A percentile compares a stretch with the other conserved stretches of the same genome.
phyloP scores from a whole-genome alignment of 1,139 yeast species.

The Yamadazyma spencermartinsiae region DNA sequence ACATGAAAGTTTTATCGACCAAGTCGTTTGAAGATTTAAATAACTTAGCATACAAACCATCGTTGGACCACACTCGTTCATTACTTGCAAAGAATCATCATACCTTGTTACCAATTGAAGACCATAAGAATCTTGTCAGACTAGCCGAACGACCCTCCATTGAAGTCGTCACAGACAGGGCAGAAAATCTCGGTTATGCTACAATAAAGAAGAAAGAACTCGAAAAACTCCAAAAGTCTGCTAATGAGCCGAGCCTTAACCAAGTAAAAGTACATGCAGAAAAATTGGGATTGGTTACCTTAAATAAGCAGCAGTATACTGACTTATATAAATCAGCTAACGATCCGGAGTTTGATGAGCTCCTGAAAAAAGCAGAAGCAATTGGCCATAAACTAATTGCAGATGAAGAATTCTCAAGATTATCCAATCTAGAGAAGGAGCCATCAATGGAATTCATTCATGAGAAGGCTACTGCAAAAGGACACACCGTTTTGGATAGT shows the following conservation, averaged over 20 bases:
- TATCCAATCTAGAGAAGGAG: conserved; percentile 15
- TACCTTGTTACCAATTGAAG: conserved; percentile 18
- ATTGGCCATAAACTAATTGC: conserved; percentile 14
- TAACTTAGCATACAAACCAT: conserved; percentile 16
- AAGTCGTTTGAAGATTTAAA: conserved; percentile 7
- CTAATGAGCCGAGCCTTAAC: conserved; percentile 31
- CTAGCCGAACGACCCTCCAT: conserved; percentile 16
- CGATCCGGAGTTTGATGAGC: conserved; percentile 32
- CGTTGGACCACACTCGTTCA: conserved; percentile 24
- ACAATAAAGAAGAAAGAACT: conserved; percentile 18
- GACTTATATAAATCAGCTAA: conserved; percentile 34
- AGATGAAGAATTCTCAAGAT: conserved; percentile 11
- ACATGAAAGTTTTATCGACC: conserved; percentile 8
- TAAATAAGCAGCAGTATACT: conserved; percentile 37
- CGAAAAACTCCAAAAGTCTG: conserved; percentile 22
- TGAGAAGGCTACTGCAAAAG: conserved; percentile 16
- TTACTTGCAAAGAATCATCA: conserved; percentile 16
- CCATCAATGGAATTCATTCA: conserved; percentile 26
- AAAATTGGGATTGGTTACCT: conserved; percentile 33
- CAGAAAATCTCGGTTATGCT: conserved; percentile 14
- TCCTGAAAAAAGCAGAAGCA: conserved; percentile 21
- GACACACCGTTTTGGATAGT: conserved; percentile 12
- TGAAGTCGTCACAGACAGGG: conserved; percentile 16
- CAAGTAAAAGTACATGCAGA: conserved; percentile 40
- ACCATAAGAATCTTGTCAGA: conserved; percentile 18